Percentiles rank a stretch among this genome's conserved stretches.
Conservation (phyloP, 108 stramenopile genomes). For the Pseudonitzschia pungens region DNA sequence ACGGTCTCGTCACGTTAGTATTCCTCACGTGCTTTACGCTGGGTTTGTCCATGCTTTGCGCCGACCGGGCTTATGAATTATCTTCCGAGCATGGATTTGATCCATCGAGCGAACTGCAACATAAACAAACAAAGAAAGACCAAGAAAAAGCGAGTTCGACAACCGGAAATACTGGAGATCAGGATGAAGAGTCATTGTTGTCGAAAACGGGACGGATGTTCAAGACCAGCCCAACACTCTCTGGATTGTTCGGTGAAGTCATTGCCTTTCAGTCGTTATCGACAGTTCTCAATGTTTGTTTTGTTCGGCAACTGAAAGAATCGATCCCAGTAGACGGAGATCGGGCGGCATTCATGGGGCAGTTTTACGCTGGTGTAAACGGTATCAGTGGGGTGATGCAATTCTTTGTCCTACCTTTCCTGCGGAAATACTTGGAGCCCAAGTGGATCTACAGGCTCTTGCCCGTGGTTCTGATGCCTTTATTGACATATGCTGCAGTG, state of each 20-base stretch:
- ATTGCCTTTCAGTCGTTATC: constrained; percentile 78
- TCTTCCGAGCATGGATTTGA: constrained; percentile 63
- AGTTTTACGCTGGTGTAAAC: constrained; percentile 73
- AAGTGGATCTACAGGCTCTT: constrained; percentile 63
- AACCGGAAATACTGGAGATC: background rate
- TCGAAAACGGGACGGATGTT: constrained; percentile 62
- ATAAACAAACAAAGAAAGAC: constrained; percentile 24
- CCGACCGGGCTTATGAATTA: constrained; percentile 49
- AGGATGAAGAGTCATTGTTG: constrained; percentile 36
- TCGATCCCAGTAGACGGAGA: constrained; percentile 60
- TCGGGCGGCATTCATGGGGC: constrained; percentile 77
- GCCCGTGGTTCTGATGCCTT: constrained; percentile 46
- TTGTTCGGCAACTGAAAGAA: constrained; percentile 62
- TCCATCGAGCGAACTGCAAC: constrained; percentile 36
- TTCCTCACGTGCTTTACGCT: constrained; percentile 49
- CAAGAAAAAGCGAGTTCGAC: constrained; percentile 4
- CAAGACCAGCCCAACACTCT: constrained; percentile 71
- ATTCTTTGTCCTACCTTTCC: constrained; percentile 68
- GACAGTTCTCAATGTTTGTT: constrained; percentile 75
- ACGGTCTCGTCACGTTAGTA: constrained; percentile 60
- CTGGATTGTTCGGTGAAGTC: constrained; percentile 80
- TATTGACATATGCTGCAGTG: constrained; percentile 22
- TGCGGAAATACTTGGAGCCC: constrained; percentile 53
- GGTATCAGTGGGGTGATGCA: constrained; percentile 59
- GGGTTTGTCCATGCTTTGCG: constrained; percentile 35